These are phyloP conservation scores for Talaromyces rugulosus DNA, from an alignment of 2,329 filamentous ascomycete genomes.

Conservation along the genomic window DNA sequence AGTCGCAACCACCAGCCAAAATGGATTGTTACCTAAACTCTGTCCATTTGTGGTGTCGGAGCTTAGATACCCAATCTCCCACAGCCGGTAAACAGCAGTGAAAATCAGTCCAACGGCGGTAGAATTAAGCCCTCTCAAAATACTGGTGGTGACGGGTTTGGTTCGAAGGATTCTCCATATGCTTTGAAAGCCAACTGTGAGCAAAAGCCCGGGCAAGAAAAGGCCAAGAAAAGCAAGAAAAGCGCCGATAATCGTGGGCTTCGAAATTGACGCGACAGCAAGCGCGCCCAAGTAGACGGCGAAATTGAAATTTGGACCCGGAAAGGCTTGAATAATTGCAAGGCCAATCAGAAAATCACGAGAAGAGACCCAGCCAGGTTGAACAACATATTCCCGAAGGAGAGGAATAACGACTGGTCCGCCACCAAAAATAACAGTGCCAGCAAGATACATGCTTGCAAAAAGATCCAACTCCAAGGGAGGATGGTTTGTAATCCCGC, in stretches of 20 bases:
- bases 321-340: constrained; percentile 67
- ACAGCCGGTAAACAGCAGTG: constrained; percentile 60
- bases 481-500: constrained; percentile 31
- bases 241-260: constrained; percentile 42
- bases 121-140: constrained; percentile 56
- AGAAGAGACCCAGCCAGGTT: constrained; percentile 64
- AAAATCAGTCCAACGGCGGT: constrained; percentile 58
- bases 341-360: constrained; percentile 70
- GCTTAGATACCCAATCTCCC: constrained; percentile 59
- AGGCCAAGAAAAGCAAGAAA: constrained; percentile 47
- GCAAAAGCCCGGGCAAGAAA: constrained; percentile 33
- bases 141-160: constrained; percentile 46
- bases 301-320: constrained; percentile 52
- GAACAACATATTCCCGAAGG: constrained; percentile 57
- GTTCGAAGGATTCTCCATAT: constrained; percentile 51
- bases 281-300: constrained; percentile 56
- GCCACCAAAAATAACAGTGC: constrained; percentile 64
- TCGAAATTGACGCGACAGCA: constrained; percentile 22
- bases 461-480: constrained; percentile 59
- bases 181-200: constrained; percentile 38
- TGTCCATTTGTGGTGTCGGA: constrained; percentile 45
- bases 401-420: constrained; percentile 64
- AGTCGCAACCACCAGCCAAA: constrained; percentile 61
- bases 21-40: constrained; percentile 56
- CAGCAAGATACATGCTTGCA: constrained; percentile 68